phyloP scores from a whole-genome alignment of 1,284 basidiomycete genomes.

The Microbotryum silenes-acaulis region DNA sequence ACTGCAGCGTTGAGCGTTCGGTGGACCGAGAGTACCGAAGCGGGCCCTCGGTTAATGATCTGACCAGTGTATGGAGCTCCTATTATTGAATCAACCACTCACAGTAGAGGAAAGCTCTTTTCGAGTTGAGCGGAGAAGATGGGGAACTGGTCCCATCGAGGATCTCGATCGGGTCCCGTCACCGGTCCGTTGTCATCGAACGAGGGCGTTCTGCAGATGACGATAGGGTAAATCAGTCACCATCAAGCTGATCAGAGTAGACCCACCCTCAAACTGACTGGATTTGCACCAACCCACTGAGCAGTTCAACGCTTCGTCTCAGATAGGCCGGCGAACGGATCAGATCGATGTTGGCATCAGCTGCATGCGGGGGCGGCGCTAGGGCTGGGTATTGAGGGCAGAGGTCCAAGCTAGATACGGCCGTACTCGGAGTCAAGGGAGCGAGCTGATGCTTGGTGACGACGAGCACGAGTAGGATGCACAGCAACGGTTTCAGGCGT shows the following conservation, averaged over 20 bases:
- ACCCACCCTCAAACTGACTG: neutral
- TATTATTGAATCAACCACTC: neutral
- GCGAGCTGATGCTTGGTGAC: too few relatives aligned
- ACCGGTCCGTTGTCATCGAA: constrained; percentile 7
- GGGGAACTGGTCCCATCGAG: constrained; percentile 41
- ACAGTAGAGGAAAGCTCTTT: constrained; percentile 30
- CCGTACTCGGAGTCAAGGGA: too few relatives aligned
- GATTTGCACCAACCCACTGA: constrained; percentile 2
- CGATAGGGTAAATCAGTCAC: too few relatives aligned
- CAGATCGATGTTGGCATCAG: neutral
- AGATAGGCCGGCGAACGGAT: constrained; percentile 1
- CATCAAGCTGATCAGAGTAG: too few relatives aligned
- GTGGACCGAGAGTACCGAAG: too few relatives aligned
- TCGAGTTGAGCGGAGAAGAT: constrained; percentile 40
- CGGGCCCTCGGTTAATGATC: too few relatives aligned
- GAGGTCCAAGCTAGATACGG: too few relatives aligned
- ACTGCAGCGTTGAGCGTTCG: constrained; percentile 31
- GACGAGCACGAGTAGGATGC: too few relatives aligned
- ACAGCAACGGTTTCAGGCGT: too few relatives aligned
- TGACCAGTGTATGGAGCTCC: too few relatives aligned
- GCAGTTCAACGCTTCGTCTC: neutral
- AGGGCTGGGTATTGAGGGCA: too few relatives aligned
- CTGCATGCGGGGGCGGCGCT: too few relatives aligned
- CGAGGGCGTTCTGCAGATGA: neutral
- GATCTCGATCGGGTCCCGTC: constrained; percentile 27